Conservation (phyloP, 352 stramenopile genomes). For the Phytophthora kernoviae region DNA sequence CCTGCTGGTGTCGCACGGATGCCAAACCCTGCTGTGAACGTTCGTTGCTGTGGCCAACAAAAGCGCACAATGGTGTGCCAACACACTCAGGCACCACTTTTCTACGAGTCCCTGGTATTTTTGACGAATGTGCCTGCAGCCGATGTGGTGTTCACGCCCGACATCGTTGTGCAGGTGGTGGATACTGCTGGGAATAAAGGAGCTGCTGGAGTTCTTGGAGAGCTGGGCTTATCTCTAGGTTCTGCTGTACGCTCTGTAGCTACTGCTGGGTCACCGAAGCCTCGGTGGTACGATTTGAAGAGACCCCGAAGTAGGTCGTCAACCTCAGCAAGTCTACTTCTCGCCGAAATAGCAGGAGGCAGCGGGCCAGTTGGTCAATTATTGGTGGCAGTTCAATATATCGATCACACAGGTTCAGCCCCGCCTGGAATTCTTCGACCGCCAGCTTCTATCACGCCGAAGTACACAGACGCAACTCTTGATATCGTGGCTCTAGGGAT, state of each 20-base stretch:
- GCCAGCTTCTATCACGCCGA: constrained; percentile 44
- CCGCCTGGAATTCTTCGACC: constrained; percentile 34
- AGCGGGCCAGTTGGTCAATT: constrained; percentile 37
- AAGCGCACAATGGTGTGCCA: constrained; percentile 49
- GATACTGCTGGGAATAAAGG: constrained; percentile 46
- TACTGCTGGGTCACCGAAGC: constrained; percentile 50
- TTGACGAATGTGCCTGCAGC: constrained; percentile 46
- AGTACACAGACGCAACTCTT: constrained; percentile 58
- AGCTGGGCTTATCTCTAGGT: constrained; percentile 52
- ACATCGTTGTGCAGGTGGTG: constrained; percentile 77
- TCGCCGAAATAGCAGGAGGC: constrained; percentile 22
- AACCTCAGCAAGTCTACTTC: constrained; percentile 18
- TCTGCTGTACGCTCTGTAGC: constrained; percentile 49
- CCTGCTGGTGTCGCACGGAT: constrained; percentile 47
- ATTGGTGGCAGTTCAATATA: constrained; percentile 69
- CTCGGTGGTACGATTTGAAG: constrained; percentile 55
- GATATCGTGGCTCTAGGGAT: constrained; percentile 77
- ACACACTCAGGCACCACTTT: constrained; percentile 79
- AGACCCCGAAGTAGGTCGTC: constrained; percentile 17
- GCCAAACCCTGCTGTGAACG: constrained; percentile 79
- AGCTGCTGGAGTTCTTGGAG: constrained; percentile 36
- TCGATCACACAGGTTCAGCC: constrained; percentile 46
- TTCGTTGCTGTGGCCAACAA: constrained; percentile 70
- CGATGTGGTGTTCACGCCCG: constrained; percentile 59
- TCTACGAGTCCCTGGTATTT: constrained; percentile 84